Evolutionary conservation across 495 filamentous ascomycete genomes (phyloP), one percentile per base, ranked within the genome.

Genomic region (Xylaria acuta): DNA sequence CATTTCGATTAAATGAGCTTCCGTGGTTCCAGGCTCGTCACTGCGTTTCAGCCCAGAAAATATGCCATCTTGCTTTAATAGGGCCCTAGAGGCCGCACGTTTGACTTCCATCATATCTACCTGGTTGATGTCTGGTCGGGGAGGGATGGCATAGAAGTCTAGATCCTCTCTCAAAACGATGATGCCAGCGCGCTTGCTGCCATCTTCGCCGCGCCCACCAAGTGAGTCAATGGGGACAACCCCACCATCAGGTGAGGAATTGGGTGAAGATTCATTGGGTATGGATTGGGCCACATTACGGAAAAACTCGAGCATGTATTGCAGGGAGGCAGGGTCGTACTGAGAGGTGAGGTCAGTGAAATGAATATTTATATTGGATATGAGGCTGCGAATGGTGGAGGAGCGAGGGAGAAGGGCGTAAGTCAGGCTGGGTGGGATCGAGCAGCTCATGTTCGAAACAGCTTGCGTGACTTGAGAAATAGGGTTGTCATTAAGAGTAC

Each of bases 271-370:
- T 53, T 91, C 88, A 34, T 88, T 88, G 14, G 95, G 94, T 65
- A 99, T 98, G 38, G 93, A 95, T 78, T 97, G 94, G 40, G 96
- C 95, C 65, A 99, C 95, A 64, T 90, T 90, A 53, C 96, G 93
- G 86, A 99, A 99, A 84, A 99, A 99, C 74, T 98, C 96, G 62
- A 99, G 89, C 97, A 99, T 99, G 85, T 98, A 99, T 82, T 98
- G 94, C 34, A 99, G 88, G 45, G 94, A 97, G 34, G 90, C 89
- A 38, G 96, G 95, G 80, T 99, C 96, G 83, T 98, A 99, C 96
- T 99, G 84, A 70, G 85, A 81, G 67, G 74, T 75, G 71, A 78
- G 80, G 86, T 92, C 81, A 91, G 90, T 84, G 82, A 86, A 78
- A 75, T 88, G 79, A 77, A 87, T 80, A 76, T 85, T 73, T 74